These are phyloP conservation scores for Arabis alpina DNA, from an alignment of 345 rosid species.

Conservation along the genomic window DNA sequence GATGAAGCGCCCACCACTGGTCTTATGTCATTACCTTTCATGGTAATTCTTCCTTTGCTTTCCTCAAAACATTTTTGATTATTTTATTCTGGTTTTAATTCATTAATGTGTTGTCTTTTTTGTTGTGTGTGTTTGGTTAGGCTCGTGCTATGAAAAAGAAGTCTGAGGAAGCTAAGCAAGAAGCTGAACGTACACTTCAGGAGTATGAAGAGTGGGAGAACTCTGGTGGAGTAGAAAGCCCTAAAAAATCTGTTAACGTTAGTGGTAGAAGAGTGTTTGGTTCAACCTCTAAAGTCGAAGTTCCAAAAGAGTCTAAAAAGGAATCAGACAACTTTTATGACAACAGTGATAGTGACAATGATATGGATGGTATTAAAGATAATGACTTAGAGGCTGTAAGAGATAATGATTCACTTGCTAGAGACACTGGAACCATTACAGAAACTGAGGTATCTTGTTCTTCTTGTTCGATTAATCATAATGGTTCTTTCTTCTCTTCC, in stretches of 20 bases:
- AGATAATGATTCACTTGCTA: conserved; percentile 45
- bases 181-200: conserved; percentile 75
- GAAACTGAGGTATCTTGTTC: conserved; percentile 48
- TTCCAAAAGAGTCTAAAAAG: conserved; percentile 44
- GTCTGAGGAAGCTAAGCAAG: conserved; percentile 71
- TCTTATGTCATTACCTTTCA: conserved; percentile 88
- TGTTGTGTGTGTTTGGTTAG: conserved; percentile 47
- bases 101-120: conserved; percentile 8
- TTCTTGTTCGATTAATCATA: conserved; percentile 4
- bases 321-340: conserved; percentile 54
- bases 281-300: conserved; percentile 50
- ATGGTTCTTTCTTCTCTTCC: conserved; percentile 14
- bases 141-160: conserved; percentile 75
- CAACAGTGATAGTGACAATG: conserved; percentile 72
- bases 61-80: conserved; percentile 6
- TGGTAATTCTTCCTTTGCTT: conserved; percentile 56
- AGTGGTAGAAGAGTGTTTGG: conserved; percentile 92
- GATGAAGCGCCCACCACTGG: conserved; percentile 72
- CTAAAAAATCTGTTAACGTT: conserved; percentile 38
- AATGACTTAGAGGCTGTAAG: conserved; percentile 35
- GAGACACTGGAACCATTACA: conserved; percentile 45
- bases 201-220: conserved; percentile 74
- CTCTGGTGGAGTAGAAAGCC: conserved; percentile 48
- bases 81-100: conserved; percentile 8
- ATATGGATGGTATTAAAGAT: conserved; percentile 51